These are phyloP conservation scores for Podila minutissima DNA, from an alignment of 192 early-diverging fungal species.

Conservation along the genomic window DNA sequence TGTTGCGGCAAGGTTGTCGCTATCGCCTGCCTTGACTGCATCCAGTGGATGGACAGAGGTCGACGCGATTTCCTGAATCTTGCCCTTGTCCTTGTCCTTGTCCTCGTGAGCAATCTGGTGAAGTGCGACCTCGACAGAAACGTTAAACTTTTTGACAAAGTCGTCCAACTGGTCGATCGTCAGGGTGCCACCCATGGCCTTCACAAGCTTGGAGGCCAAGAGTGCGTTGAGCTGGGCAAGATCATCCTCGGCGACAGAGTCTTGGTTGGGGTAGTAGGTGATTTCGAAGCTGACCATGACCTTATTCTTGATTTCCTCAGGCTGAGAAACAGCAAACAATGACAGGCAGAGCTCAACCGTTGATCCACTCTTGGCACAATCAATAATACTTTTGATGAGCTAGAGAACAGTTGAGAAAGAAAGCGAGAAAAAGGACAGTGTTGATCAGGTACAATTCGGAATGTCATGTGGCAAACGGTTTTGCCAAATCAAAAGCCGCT, in stretches of 20 bases:
- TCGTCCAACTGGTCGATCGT: slow-evolving; percentile 24
- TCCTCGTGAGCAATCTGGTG: slow-evolving; percentile 20
- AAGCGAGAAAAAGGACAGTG: slow-evolving; percentile 1
- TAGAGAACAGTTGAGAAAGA: slow-evolving; percentile 7
- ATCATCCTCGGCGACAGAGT: slow-evolving; percentile 20
- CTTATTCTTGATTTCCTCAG: slow-evolving; percentile 37
- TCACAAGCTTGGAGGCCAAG: slow-evolving; percentile 47
- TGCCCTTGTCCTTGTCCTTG: slow-evolving; percentile 1
- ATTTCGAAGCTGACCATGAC: slow-evolving; percentile 54
- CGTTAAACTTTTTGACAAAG: slow-evolving; percentile 26
- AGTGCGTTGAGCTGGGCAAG: slow-evolving; percentile 38
- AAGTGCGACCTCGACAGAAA: slow-evolving; percentile 44
- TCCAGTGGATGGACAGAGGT: slow-evolving; percentile 33
- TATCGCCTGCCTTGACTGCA: background rate
- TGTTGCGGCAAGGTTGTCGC: slow-evolving; percentile 7
- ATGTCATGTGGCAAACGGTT: background rate
- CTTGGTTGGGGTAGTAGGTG: slow-evolving; percentile 30
- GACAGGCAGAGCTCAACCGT: slow-evolving; percentile 64
- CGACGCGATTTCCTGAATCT: slow-evolving; percentile 11
- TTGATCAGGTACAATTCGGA: background rate
- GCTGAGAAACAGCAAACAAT: slow-evolving; percentile 12
- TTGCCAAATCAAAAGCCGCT: slow-evolving; percentile 16
- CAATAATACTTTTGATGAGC: slow-evolving; percentile 62
- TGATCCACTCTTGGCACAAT: slow-evolving; percentile 56
- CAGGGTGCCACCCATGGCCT: slow-evolving; percentile 48